Evolutionary conservation across 306 rosid genomes (phyloP).

Genomic region (Hippophae gyantsensis): DNA sequence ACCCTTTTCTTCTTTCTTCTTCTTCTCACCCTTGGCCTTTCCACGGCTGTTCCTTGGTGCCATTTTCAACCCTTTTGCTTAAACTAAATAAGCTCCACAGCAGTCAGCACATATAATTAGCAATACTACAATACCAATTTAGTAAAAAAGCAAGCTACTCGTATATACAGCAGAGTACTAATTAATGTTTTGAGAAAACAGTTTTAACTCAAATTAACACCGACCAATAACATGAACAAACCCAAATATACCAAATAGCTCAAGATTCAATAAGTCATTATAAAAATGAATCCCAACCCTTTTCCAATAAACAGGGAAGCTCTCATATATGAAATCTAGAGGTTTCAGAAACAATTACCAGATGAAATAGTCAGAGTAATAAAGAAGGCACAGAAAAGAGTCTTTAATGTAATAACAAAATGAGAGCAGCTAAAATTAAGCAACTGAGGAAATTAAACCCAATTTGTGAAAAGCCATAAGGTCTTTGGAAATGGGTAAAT

Average conservation of each 20-base stretch:
- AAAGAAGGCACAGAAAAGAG: conserved; percentile 5
- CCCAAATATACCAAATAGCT: no score
- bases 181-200: no score
- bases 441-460: conserved; percentile 1
- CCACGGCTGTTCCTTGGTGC: conserved; percentile 85
- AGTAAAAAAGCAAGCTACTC: no score
- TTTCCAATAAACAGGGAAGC: no score
- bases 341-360: no score
- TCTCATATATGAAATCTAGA: no score
- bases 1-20: conserved; percentile 93
- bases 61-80: conserved; percentile 36
- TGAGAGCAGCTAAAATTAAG: neutral
- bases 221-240: no score
- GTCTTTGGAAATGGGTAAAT: conserved; percentile 12
- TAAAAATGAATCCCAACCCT: no score
- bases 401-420: conserved; percentile 18
- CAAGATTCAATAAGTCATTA: no score
- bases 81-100: conserved; percentile 8
- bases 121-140: no score
- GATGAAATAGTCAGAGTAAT: neutral
- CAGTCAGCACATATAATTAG: neutral
- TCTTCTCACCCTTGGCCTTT: conserved; percentile 66
- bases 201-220: no score
- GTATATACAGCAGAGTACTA: no score
- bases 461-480: conserved; percentile 5